phyloP scores from a whole-genome alignment of 768 basidiomycete genomes.

The Psilocybe cyanescens region DNA sequence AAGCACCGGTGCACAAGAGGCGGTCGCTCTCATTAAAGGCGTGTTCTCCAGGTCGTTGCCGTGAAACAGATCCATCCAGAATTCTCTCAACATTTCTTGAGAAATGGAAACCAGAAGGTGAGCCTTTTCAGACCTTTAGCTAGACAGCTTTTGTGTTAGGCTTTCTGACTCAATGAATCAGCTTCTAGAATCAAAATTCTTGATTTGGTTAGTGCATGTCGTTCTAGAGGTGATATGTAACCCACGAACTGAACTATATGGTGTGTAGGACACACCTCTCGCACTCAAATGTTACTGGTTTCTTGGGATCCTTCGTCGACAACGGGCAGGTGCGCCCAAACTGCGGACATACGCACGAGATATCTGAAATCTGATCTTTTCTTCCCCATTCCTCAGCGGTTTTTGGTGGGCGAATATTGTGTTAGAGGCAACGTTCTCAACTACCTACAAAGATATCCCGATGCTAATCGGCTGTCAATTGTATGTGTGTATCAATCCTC shows the following conservation, averaged over 20 bases:
- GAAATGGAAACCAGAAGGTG: background rate
- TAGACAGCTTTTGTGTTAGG: background rate
- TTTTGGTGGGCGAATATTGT: slow-evolving; percentile 1
- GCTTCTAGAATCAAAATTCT: background rate
- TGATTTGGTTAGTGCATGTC: background rate
- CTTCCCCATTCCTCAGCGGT: background rate
- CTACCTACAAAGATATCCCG: background rate
- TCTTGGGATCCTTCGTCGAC: background rate
- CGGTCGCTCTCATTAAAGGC: background rate
- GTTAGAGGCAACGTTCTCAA: slow-evolving; percentile 2
- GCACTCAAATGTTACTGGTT: background rate
- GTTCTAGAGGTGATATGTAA: background rate
- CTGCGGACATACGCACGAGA: background rate
- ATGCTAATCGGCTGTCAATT: slow-evolving; percentile 1
- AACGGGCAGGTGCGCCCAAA: background rate
- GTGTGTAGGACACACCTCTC: background rate
- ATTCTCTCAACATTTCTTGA: background rate
- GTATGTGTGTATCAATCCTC: background rate
- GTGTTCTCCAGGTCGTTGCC: slow-evolving; percentile 3
- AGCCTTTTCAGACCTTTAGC: background rate
- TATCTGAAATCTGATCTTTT: background rate
- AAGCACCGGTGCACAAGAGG: background rate
- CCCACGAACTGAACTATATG: too few species aligned
- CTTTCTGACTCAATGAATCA: background rate
- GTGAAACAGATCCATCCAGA: slow-evolving; percentile 8